Base-by-base conservation (phyloP, 345 rosid species). In the Crucihimalaya himalaica region DNA sequence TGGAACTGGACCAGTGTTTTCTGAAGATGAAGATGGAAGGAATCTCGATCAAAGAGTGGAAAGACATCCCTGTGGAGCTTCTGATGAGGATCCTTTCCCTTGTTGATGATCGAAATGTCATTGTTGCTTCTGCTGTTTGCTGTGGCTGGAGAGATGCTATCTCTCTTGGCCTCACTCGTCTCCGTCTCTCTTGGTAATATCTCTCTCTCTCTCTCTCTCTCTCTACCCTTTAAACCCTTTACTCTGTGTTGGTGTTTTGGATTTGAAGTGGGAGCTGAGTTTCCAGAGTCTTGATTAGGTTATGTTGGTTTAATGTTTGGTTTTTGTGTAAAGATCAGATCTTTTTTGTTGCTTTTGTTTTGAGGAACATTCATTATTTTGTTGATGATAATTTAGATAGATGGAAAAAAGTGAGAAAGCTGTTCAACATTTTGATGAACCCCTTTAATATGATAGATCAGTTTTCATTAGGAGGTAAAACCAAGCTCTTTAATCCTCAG, bases 81-180 rank as follows among this genome's bases (percentile, higher is more conserved):
- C 66, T 94, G 63, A 69, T 88, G 75, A 76, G 90, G 75, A 86
- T 94, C 46, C 73, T 89, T 63, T 87, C 97, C 0, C 92, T 91
- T 35, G 90, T 86, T 7, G 85, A 83, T 83, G 97, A 91, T 79
- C 90, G 88, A 50, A 88, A 83, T 0, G 80, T 84, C n/a, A 84
- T 94, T 43, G 70, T 80, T 75, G 97, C 96, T 78, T 89, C 96
- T 71, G 93, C 87, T 72, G 98, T 94, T 77, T 94, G 97, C 34
- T 56, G 76, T 59, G 97, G 97, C 8, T 94, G 98, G 97, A 89
- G 97, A 78, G 98, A 94, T 75, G 89, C 93, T 4, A 78, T 94
- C 45, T 79, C 86, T 61, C 73, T 88, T 75, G 98, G 97, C 48
- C 85, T 87, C 72, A 83, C 96, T 16, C 87, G 85, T 75, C 91